Evolutionary conservation across 371 early-diverging fungal genomes (phyloP).

Genomic region (Actinomortierella wolfii): DNA sequence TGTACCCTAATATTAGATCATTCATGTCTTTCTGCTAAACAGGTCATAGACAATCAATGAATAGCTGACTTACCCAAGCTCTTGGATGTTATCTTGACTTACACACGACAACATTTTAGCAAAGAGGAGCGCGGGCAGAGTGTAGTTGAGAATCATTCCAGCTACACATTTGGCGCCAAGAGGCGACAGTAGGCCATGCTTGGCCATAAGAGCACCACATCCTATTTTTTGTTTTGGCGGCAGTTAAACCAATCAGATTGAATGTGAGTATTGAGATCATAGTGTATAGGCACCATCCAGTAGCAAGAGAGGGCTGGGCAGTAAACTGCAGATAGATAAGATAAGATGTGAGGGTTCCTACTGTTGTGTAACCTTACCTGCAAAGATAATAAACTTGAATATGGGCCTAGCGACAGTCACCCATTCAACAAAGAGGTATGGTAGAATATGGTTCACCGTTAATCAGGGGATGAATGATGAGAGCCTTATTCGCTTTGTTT

Average conservation of each 20-base stretch:
- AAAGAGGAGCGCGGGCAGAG: slow-evolving; percentile 41
- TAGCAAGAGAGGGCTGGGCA: background rate
- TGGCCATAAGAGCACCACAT: slow-evolving; percentile 46
- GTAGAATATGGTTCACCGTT: background rate
- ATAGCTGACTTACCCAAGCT: slow-evolving; percentile 18
- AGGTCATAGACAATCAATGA: too few species aligned
- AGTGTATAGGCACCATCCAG: background rate
- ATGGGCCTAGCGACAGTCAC: slow-evolving; percentile 29
- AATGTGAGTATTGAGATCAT: background rate
- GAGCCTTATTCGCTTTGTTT: background rate
- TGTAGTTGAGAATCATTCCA: slow-evolving; percentile 40
- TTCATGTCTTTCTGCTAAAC: too few species aligned
- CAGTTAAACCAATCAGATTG: background rate
- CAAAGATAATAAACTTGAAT: slow-evolving; percentile 39
- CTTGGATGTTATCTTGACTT: slow-evolving; percentile 17
- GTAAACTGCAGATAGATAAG: background rate
- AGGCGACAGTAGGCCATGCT: slow-evolving; percentile 34
- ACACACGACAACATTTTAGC: slow-evolving; percentile 43
- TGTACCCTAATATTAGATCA: too few species aligned
- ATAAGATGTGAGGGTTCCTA: background rate
- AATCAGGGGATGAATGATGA: background rate
- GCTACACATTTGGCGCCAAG: slow-evolving; percentile 40
- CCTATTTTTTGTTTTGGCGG: slow-evolving; percentile 6
- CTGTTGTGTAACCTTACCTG: too few species aligned
- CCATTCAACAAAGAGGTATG: background rate